Evolutionary conservation across 352 stramenopile genomes (phyloP), one percentile per base, ranked within the genome.

Genomic region (Phytophthora pinifolia): DNA sequence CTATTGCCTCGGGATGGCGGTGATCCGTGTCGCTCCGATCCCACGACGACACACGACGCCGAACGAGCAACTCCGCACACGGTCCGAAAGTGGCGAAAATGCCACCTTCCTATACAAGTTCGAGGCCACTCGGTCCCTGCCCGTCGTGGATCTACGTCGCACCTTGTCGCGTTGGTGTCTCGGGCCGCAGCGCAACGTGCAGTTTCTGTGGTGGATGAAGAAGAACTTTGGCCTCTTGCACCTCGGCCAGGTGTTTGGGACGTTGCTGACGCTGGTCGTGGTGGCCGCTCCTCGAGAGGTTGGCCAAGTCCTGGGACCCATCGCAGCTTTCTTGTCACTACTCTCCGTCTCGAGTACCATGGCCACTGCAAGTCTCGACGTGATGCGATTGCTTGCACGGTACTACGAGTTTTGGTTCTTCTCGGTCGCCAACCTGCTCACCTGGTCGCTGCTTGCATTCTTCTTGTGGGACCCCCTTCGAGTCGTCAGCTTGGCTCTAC

Each of bases 321-420:
- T 62, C 1, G 43, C 54, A 41, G 47, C 47, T 6, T 5, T 36
- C 8, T n/a, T 64, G 14, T 56, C 47, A 12, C 41, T 65, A 3
- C 57, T 59, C 31, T 48, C 54, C 3, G 37, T 57, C 5, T 34
- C 55, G 9, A 61, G 63, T 27, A 64, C 66, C 3, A 50, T 58
- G 27, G 41, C 47, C 6, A 79, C 65, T 34, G 58, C 67, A 9
- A 70, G 65, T 13, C 38, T 56, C 44, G 65, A 75, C 32, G 60
- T 76, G 47, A 9, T 70, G n/a, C 29, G 18, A n/a, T 49, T 71
- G 10, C 43, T 74, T 8, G 14, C 55, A 2, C 41, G 36, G 9
- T 46, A 76, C 15, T 75, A 69, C 53, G 70, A 79, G 10, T 79
- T 73, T 33, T 79, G 70, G 65, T 79, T 75, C 48, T 79, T 79